Conservation (phyloP, 208 protist genomes). For the Kentomonas sorsogonicus region DNA sequence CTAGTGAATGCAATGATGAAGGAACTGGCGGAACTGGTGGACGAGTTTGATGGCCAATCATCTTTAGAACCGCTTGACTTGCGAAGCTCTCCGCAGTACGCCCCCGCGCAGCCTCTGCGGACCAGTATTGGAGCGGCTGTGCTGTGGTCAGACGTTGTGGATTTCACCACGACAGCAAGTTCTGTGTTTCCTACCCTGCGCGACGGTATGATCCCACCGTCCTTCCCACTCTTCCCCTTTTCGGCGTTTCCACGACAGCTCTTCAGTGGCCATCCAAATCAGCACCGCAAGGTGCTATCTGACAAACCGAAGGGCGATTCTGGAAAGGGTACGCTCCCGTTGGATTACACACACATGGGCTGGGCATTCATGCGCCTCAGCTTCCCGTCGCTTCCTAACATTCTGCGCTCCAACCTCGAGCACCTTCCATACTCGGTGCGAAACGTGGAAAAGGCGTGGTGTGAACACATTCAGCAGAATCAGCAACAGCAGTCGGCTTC, state of each 20-base stretch:
- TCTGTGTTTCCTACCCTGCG: conserved; percentile 9
- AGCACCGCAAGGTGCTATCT: conserved; percentile 24
- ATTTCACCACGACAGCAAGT: not conserved
- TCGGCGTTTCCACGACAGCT: conserved; percentile 41
- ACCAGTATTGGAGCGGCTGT: conserved; percentile 1
- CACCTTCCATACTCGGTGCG: conserved; percentile 35
- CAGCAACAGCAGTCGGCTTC: too few relatives aligned
- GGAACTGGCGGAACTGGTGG: too few relatives aligned
- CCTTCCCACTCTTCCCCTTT: conserved; percentile 26
- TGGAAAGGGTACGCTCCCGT: too few relatives aligned
- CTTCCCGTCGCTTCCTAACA: conserved; percentile 32
- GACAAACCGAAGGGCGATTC: too few relatives aligned
- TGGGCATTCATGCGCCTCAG: conserved; percentile 37
- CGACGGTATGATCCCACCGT: conserved; percentile 29
- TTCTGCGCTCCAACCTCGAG: conserved; percentile 38
- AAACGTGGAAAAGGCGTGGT: conserved; percentile 46
- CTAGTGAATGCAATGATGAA: too few relatives aligned
- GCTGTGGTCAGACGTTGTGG: conserved; percentile 12
- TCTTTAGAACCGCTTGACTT: too few relatives aligned
- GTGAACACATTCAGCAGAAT: conserved; percentile 23
- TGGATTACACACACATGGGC: conserved; percentile 24
- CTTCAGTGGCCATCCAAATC: conserved; percentile 16
- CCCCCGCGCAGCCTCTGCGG: not conserved
- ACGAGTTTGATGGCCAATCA: too few relatives aligned
- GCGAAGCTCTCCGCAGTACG: too few relatives aligned